Percentiles rank a stretch among this genome's conserved stretches.
Evolutionary conservation across 2,329 filamentous ascomycete species (phyloP).

Genomic region (Verticillium tricorpus): DNA sequence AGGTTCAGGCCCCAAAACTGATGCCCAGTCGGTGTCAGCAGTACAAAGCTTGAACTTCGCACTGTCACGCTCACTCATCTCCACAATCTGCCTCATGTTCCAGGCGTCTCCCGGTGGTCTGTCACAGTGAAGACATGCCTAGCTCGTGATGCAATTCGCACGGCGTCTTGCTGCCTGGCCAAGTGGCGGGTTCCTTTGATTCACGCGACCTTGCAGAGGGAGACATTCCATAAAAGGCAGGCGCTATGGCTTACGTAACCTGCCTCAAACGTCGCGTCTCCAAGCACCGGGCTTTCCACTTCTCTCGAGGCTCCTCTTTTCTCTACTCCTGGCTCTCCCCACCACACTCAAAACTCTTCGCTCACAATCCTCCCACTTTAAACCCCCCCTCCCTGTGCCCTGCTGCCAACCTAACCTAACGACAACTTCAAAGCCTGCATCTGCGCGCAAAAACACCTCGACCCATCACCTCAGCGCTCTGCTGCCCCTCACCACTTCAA

Average conservation of each 20-base stretch:
- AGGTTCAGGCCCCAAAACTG: too few species aligned
- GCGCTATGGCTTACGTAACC: background rate
- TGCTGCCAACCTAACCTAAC: background rate
- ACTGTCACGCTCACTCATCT: too few species aligned
- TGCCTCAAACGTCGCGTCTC: background rate
- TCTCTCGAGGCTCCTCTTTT: background rate
- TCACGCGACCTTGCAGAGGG: background rate
- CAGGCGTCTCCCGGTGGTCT: background rate
- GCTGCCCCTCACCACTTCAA: slow-evolving; percentile 1
- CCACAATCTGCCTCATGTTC: too few species aligned
- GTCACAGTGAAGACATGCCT: background rate
- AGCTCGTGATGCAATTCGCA: background rate
- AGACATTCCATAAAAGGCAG: background rate
- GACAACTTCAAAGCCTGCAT: background rate
- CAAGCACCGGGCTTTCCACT: background rate
- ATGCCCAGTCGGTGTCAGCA: too few species aligned
- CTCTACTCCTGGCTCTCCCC: slow-evolving; percentile 3
- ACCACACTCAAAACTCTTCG: slow-evolving; percentile 4
- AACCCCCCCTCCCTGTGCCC: slow-evolving; percentile 1
- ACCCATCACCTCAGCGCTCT: background rate
- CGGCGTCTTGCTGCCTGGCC: background rate
- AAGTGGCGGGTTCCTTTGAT: background rate
- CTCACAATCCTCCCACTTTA: background rate
- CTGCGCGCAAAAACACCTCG: slow-evolving; percentile 2
- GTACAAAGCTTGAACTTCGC: too few species aligned